Evolutionary conservation across 257 asterid genomes (phyloP), one percentile per base, ranked within the genome.

Genomic region (Cruciata laevipes): DNA sequence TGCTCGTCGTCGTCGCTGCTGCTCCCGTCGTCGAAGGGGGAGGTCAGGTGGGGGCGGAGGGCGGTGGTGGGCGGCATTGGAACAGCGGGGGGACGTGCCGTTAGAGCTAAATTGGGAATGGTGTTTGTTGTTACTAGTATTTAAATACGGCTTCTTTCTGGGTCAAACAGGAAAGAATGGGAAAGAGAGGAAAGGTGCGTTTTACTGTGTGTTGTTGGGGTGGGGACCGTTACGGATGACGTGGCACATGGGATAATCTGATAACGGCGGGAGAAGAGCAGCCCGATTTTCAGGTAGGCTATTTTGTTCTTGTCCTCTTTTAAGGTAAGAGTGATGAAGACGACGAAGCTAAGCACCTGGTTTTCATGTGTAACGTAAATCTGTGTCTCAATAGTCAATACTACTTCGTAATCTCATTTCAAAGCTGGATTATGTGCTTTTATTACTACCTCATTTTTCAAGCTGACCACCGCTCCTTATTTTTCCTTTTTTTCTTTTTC

Each of bases 101-200:
- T 20, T 65, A 79, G 80, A 75, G 70, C 66, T 73, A 60, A 75
- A 63, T n/a, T 12, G 66, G 66, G 66, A 72, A 40, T 37, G 11
- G 12, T 21, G 5, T 12, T 32, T 31, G 13, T 25, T 37, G 40
- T 37, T 37, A 37, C 11, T 37, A 37, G 42, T 30, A 20, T 11
- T 60, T n/a, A n/a, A 55, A 21, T 1, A 23, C 2, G 33, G 5
- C 25, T 30, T 71, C 16, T 20, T 11, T 10, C 31, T 21, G 61
- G 31, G 61, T 10, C 61, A 24, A 42, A 53, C 27, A n/a, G 60
- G 30, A 53, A 27, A 61, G 32, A 3, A 55, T 6, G 38, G 57
- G 14, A 7, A 3, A 7, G 61, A 53, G 5, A 18, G 18, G 49
- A 9, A 7, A 7, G 58, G 58, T 35, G 64, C 8, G 42, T 7